Evolutionary conservation across 2,329 filamentous ascomycete species (phyloP), one percentile per base, ranked within the genome.

Genomic region (Fusarium sp.): DNA sequence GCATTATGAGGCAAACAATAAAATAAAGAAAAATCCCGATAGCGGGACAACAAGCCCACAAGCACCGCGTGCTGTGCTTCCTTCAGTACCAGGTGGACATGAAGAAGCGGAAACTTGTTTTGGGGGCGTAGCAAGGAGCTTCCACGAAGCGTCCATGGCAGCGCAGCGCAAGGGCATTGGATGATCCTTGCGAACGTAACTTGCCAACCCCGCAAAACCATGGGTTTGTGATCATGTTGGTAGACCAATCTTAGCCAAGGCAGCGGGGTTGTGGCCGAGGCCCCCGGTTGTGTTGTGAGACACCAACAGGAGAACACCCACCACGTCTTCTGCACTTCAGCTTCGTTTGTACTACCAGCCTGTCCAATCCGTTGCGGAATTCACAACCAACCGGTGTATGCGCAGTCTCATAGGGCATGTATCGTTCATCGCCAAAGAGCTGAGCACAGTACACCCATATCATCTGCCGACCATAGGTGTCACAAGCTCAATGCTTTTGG

Each of bases 401-500:
- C 37, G 41, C 56, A 65, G 19, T 34, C 62, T 34, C 21, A n/a
- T 55, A 46, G 31, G 55, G 49, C 39, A 31, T 37, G 42, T 46
- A 30, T 42, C 25, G 26, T 26, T 46, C 25, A 37, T 31, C 23
- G 42, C 52, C 41, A 12, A 26, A 43, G 43, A 54, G 28, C 54
- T 57, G 58, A 42, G 31, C 43, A 44, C 42, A 34, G 28, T 44
- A 42, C 41, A 31, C 43, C 57, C 58, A 53, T 31, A 58, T 77
- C 71, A 88, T 71, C 84, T 83, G 54, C 85, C 82, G 70, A 86
- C 76, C 78, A 88, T 84, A 34, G 88, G 88, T 52, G 88, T 89
- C 45, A 90, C 87, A 23, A 90, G 82, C 79, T 90, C 88, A 72
- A 89, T 88, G 79, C 87, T 89, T 79, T 85, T 88, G 34, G 87